phyloP scores from a whole-genome alignment of 306 rosid species.

The peach (Prunus persica) region DNA sequence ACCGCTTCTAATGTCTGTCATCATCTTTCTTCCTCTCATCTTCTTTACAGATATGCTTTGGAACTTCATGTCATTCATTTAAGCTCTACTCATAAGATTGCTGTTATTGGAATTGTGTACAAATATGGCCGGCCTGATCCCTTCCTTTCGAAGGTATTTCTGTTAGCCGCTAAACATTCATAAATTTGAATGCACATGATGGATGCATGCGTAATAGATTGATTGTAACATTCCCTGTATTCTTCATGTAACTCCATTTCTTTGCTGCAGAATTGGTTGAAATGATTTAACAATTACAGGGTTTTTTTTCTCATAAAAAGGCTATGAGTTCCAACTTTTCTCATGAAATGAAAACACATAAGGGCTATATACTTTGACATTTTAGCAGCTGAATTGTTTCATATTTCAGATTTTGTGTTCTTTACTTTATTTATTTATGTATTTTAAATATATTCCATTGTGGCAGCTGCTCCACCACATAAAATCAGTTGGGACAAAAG shows the following conservation, averaged over 20 bases:
- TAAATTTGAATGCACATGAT: background rate
- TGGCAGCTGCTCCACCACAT: slow-evolving; percentile 42
- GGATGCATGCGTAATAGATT: background rate
- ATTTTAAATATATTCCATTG: background rate
- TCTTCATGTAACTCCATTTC: background rate
- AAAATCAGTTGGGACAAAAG: slow-evolving; percentile 36
- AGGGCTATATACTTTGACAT: background rate
- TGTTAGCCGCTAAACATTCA: background rate
- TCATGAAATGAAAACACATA: background rate
- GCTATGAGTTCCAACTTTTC: background rate
- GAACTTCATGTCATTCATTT: slow-evolving; percentile 62
- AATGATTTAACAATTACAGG: background rate
- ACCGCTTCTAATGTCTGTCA: background rate
- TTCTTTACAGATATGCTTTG: slow-evolving; percentile 46
- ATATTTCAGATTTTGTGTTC: background rate
- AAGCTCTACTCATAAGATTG: slow-evolving; percentile 36
- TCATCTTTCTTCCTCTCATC: background rate
- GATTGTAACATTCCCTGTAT: too few species aligned
- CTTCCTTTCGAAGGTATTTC: slow-evolving; percentile 58
- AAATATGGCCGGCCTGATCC: slow-evolving; percentile 56
- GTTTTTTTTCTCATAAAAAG: too few species aligned
- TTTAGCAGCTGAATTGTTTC: background rate
- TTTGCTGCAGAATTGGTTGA: background rate
- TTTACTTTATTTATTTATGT: background rate
- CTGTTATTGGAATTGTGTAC: slow-evolving; percentile 62